Conservation (phyloP, 1,139 yeast genomes). For the Casaregolazyma suthepensis region DNA sequence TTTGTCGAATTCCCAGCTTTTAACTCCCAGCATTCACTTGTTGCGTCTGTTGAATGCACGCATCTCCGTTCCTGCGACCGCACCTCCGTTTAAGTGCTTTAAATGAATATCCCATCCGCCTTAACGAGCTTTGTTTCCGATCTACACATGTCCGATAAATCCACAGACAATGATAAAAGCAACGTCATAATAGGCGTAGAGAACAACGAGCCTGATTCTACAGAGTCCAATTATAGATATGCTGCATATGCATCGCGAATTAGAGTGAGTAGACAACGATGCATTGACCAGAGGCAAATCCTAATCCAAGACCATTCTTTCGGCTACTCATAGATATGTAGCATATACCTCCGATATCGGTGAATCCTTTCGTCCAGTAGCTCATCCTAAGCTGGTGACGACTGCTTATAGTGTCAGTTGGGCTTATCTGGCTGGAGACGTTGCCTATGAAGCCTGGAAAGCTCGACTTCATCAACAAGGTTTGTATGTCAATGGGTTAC, state of each 20-base stretch:
- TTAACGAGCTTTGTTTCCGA: background rate
- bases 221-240: conserved; percentile 58
- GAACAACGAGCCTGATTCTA: conserved; percentile 31
- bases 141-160: conserved; percentile 2
- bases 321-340: conserved; percentile 76
- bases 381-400: conserved; percentile 59
- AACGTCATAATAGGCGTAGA: conserved; percentile 8
- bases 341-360: conserved; percentile 88
- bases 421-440: conserved; percentile 76
- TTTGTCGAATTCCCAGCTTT: background rate
- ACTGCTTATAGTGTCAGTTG: conserved; percentile 72
- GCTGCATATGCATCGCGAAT: conserved; percentile 78
- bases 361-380: conserved; percentile 84
- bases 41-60: background rate
- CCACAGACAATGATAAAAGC: conserved; percentile 1
- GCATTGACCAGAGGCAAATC: background rate
- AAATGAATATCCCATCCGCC: background rate
- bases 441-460: conserved; percentile 69
- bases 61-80: background rate
- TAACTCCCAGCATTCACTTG: no score
- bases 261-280: conserved; percentile 31
- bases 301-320: conserved; percentile 34
- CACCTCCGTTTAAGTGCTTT: background rate
- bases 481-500: conserved; percentile 52
- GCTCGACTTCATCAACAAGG: conserved; percentile 66